A percentile compares a stretch with the other conserved stretches of the same genome.
These are phyloP conservation scores for Phycomyces nitens DNA, from an alignment of 192 early-diverging fungal genomes.

Conservation along the genomic window DNA sequence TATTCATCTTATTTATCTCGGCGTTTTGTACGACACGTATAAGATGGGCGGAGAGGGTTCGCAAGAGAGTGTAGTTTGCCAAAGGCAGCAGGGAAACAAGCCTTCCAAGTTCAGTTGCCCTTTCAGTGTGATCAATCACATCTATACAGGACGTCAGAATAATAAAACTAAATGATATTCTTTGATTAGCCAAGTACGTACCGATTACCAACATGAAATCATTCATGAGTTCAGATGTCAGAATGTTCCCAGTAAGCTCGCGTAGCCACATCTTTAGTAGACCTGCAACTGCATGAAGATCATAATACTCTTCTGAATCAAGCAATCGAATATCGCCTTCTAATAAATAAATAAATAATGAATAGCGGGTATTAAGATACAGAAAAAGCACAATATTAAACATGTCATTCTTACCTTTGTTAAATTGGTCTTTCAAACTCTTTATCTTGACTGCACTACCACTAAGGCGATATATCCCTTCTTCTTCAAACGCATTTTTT, in stretches of 20 bases:
- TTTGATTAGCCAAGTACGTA: constrained; percentile 30
- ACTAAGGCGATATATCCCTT: constrained; percentile 92
- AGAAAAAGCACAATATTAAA: no score
- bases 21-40: constrained; percentile 82
- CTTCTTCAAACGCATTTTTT: constrained; percentile 83
- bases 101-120: constrained; percentile 74
- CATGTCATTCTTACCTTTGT: constrained; percentile 51
- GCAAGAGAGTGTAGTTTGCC: constrained; percentile 87
- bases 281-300: constrained; percentile 90
- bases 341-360: constrained; percentile 15
- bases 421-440: constrained; percentile 73
- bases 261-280: constrained; percentile 90
- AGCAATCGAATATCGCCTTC: constrained; percentile 77
- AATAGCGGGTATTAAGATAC: no score
- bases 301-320: constrained; percentile 58
- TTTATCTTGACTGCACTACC: constrained; percentile 75
- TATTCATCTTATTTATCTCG: constrained; percentile 90
- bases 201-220: constrained; percentile 79
- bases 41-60: constrained; percentile 83
- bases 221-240: constrained; percentile 77
- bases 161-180: background rate
- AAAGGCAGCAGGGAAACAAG: constrained; percentile 76
- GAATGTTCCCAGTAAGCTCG: constrained; percentile 80
- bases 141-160: constrained; percentile 41
- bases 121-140: constrained; percentile 66